Base-by-base conservation (phyloP, 257 asterid species). In the Solanum bulbocastanum region DNA sequence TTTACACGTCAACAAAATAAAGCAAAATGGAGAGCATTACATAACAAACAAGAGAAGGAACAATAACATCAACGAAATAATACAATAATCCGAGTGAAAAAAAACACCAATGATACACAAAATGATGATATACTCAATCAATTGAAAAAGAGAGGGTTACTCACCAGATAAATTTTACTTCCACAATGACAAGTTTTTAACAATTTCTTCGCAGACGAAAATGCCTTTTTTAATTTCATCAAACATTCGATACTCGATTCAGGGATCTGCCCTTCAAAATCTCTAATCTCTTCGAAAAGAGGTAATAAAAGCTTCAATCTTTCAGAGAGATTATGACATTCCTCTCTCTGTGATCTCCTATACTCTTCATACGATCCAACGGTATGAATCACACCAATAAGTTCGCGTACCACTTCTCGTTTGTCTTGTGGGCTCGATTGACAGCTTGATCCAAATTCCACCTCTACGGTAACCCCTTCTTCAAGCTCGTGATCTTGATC, bases 91-190 rank as follows among this genome's bases (percentile, higher is more conserved):
- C 2, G 10, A 25, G 73, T 18, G 30, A 66, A 1, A 66, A 66
- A 66, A 66, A 27, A 27, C 35, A 66, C 36, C 20, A 13, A 46
- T 0, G 18, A 27, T 68, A 68, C 0, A 27, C 2, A 4, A 68
- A 3, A 74, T 4, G 58, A 76, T 2, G 23, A 76, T 1, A 75
- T 39, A 39, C 4, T 6, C 52, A 23, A 75, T 23, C 30, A 75
- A 75, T 75, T 6, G 2, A 62, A 18, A 10, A 36, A 37, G 0
- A 10, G 1, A 3, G 22, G 49, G 35, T 13, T 7, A 86, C 83
- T 20, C 10, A 94, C 98, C 96, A 96, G 91, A 90, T 91, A 95
- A 79, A 96, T 92, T 88, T 94, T 96, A 95, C 99, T 95, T 32
- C 98, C 98, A 12, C 90, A 88, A 56, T 94, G 95, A 83, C 98